Conservation (phyloP, 768 basidiomycete genomes). For the Coprinellus micaceus region DNA sequence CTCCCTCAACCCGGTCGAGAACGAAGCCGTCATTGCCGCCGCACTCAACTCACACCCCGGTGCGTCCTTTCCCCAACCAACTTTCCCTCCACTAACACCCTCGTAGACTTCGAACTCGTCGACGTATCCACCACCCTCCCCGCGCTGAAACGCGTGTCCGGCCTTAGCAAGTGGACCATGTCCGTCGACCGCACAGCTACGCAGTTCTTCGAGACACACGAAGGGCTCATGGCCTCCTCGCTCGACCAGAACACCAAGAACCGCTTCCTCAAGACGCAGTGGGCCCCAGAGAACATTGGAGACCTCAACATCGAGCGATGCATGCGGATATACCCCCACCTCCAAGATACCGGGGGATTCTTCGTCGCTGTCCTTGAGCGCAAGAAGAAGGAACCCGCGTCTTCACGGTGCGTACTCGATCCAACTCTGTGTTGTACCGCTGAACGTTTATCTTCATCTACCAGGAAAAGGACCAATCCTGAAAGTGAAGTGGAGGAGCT, state of each 20-base stretch:
- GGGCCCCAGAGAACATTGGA: constrained; percentile 70
- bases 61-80: constrained; percentile 23
- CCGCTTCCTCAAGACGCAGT: constrained; percentile 71
- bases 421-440: background rate
- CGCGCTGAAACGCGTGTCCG: constrained; percentile 69
- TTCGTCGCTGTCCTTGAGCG: constrained; percentile 88
- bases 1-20: constrained; percentile 94
- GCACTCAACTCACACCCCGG: constrained; percentile 72
- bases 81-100: background rate
- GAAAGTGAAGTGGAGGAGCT: constrained; percentile 28
- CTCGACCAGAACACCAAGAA: constrained; percentile 47
- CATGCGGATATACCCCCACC: constrained; percentile 87
- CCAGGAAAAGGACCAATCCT: background rate
- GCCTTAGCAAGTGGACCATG: constrained; percentile 76
- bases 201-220: constrained; percentile 55
- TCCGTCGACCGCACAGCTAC: constrained; percentile 53
- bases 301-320: constrained; percentile 66
- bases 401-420: background rate
- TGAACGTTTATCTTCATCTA: background rate
- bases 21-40: constrained; percentile 91
- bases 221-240: constrained; percentile 48
- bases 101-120: constrained; percentile 68
- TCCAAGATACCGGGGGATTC: constrained; percentile 96
- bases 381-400: constrained; percentile 19
- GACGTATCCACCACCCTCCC: constrained; percentile 74